Percentiles rank a stretch among this genome's conserved stretches.
phyloP scores from a whole-genome alignment of 73 alveolate species.

The Tetrahymena borealis region DNA sequence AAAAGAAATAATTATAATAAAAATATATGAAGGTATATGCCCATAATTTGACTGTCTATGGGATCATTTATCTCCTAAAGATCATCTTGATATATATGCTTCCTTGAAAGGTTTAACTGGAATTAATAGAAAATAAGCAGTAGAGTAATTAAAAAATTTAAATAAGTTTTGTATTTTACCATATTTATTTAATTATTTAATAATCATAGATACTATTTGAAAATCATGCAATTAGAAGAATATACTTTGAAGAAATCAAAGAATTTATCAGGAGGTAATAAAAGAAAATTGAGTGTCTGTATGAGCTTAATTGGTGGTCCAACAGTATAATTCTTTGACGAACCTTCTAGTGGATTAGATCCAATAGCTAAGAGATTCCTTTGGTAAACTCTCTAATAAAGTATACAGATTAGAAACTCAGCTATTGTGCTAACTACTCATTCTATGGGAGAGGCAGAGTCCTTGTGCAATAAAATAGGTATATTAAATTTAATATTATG shows the following conservation, averaged over 20 bases:
- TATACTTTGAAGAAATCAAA: conserved; percentile 53
- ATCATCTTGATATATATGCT: conserved; percentile 59
- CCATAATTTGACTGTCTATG: conserved; percentile 60
- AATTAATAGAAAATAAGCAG: conserved; percentile 17
- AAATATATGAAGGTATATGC: conserved; percentile 52
- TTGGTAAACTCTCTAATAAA: not conserved
- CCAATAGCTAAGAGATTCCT: conserved; percentile 64
- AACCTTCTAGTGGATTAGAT: conserved; percentile 90
- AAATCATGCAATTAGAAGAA: conserved; percentile 60
- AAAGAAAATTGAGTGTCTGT: conserved; percentile 91
- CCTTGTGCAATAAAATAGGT: conserved; percentile 25
- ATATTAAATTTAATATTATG: not conserved
- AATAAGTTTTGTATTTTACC: too few species aligned
- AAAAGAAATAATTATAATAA: not conserved
- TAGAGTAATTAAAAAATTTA: conserved; percentile 12
- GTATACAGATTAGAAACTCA: conserved; percentile 8
- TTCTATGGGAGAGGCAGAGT: conserved; percentile 90
- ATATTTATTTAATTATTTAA: too few species aligned
- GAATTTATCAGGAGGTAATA: conserved; percentile 92
- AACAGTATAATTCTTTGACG: conserved; percentile 78
- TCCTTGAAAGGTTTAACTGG: conserved; percentile 52
- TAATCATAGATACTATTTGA: conserved; percentile 45
- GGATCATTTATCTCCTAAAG: conserved; percentile 61
- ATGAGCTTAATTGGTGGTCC: conserved; percentile 87
- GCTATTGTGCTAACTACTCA: conserved; percentile 75